Evolutionary conservation across 2,329 filamentous ascomycete genomes (phyloP), one percentile per base, ranked within the genome.

Genomic region (Periconia macrospinosa): DNA sequence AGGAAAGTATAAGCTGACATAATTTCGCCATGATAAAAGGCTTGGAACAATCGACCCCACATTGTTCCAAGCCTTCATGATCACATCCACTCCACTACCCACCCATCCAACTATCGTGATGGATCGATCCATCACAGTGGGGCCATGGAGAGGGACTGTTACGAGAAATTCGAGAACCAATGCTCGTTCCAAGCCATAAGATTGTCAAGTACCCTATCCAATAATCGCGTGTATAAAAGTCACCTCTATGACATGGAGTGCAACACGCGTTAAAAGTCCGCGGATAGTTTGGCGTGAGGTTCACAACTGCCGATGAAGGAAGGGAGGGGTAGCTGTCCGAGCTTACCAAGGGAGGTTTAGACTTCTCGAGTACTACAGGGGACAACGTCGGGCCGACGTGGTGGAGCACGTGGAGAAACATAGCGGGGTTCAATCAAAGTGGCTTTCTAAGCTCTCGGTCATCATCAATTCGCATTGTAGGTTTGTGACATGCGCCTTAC

Each of bases 241-340:
- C 33, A 37, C 15, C 5, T n/a, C 33, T 37, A 13, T 27, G 33
- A 37, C 33, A 37, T n/a, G 3, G 11, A 13, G 33, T 14, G 33
- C 33, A 14, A 37, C 33, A 37, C 33, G 33, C 33, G 33, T n/a
- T 6, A 37, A n/a, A 13, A 13, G 33, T 37, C 33, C 33, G 33
- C 33, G 33, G 15, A 10, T n/a, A 10, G 5, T 13, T 10, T 37
- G 33, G 33, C 13, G 30, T 30, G 9, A 35, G 10, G 11, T 47
- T 43, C 53, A 47, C 56, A 69, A 66, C 63, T 67, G 66, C 64
- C 66, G 65, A 68, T 47, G 53, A 47, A 33, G 44, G 48, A 51
- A 41, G 55, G 49, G 61, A 63, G 65, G 65, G 60, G 62, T 62
- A 62, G 52, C 55, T 58, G 47, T 50, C 60, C 52, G 50, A 41